A percentile compares a stretch with the other conserved stretches of the same genome.
These are phyloP conservation scores for Solanum rostratum DNA, from an alignment of 257 asterid species.

Conservation along the genomic window DNA sequence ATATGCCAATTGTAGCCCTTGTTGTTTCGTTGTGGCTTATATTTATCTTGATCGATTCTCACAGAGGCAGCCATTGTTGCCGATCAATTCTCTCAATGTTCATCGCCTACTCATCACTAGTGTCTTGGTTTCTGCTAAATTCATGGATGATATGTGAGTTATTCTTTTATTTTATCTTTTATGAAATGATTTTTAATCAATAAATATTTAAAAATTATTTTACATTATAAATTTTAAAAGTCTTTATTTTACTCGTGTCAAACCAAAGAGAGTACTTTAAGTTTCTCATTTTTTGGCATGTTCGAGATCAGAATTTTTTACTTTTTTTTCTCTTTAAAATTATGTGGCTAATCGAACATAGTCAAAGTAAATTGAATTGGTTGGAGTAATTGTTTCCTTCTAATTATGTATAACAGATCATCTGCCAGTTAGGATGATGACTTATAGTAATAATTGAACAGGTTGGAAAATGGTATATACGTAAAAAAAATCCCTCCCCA, in stretches of 20 bases:
- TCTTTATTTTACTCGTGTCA: no score
- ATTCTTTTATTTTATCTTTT: no score
- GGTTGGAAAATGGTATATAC: not conserved
- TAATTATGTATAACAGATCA: not conserved
- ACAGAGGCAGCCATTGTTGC: slow-evolving; percentile 41
- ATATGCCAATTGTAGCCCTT: slow-evolving; percentile 70
- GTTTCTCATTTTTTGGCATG: no score
- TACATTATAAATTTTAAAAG: no score
- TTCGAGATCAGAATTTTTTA: not conserved
- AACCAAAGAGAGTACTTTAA: not conserved
- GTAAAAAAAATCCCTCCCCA: no score
- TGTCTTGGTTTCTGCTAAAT: slow-evolving; percentile 57
- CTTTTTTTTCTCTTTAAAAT: not conserved
- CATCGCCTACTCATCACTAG: slow-evolving; percentile 68
- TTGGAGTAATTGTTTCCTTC: not conserved
- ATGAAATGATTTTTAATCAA: no score
- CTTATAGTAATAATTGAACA: not conserved
- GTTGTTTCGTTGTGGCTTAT: slow-evolving; percentile 52
- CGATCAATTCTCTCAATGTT: slow-evolving; percentile 49
- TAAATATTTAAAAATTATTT: no score
- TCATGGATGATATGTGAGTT: slow-evolving; percentile 76
- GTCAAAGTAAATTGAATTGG: not conserved
- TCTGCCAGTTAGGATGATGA: not conserved
- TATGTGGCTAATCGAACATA: not conserved
- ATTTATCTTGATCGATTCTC: slow-evolving; percentile 61